phyloP scores from a whole-genome alignment of 2,329 filamentous ascomycete species.

The Pyrenophora teres region DNA sequence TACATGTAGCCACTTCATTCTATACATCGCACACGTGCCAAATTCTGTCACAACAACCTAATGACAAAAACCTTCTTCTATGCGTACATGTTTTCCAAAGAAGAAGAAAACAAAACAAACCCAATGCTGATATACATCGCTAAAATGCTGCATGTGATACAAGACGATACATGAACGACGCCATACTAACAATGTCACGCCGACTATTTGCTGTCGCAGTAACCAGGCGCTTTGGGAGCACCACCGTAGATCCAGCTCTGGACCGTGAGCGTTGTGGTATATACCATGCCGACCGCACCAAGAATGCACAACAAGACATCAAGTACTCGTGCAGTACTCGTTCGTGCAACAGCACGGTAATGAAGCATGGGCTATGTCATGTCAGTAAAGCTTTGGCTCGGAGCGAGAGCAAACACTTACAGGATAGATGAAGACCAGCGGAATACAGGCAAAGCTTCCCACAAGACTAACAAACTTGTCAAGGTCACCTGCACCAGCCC shows the following conservation, averaged over 20 bases:
- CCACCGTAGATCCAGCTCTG: slow-evolving; percentile 77
- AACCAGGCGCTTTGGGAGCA: slow-evolving; percentile 61
- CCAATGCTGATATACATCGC: slow-evolving; percentile 8
- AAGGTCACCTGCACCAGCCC: slow-evolving; percentile 87
- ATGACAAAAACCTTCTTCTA: background rate
- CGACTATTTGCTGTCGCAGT: slow-evolving; percentile 59
- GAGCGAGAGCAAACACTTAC: slow-evolving; percentile 61
- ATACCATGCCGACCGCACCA: slow-evolving; percentile 84
- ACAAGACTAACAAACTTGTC: slow-evolving; percentile 98
- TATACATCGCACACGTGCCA: background rate
- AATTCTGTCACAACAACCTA: background rate
- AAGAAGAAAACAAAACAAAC: background rate
- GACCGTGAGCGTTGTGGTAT: slow-evolving; percentile 86
- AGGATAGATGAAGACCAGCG: slow-evolving; percentile 95
- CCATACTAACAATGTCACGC: background rate
- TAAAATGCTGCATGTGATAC: slow-evolving; percentile 13
- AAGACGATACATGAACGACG: background rate
- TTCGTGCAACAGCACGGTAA: slow-evolving; percentile 77
- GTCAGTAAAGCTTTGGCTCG: slow-evolving; percentile 37
- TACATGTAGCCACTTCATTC: background rate
- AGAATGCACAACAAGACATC: slow-evolving; percentile 81
- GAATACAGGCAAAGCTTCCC: slow-evolving; percentile 96
- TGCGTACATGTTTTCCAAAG: background rate
- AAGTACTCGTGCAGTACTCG: slow-evolving; percentile 66
- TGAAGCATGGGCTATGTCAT: slow-evolving; percentile 79